These are phyloP conservation scores for Tardiomyces blankii DNA, from an alignment of 1,139 yeast species.

Conservation along the genomic window DNA sequence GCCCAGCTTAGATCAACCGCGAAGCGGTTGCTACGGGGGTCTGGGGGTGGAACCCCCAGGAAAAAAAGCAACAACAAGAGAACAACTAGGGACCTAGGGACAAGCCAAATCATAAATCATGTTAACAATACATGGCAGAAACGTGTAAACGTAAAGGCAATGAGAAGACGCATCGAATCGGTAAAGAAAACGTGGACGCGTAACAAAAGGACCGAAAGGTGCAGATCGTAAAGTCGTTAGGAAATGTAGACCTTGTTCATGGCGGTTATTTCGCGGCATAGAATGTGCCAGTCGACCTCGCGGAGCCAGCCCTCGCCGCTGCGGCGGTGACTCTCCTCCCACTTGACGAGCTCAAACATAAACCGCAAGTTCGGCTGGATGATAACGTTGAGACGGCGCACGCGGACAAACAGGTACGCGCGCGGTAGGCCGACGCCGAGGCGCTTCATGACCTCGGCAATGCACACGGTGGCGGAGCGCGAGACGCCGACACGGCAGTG, in stretches of 20 bases:
- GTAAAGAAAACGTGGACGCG: background rate
- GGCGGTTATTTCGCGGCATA: slow-evolving; percentile 73
- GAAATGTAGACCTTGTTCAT: slow-evolving; percentile 54
- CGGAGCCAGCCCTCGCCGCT: slow-evolving; percentile 35
- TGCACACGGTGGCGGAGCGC: slow-evolving; percentile 79
- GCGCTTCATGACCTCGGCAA: slow-evolving; percentile 80
- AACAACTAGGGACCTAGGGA: no score
- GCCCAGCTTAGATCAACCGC: no score
- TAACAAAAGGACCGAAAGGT: background rate
- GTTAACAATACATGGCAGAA: background rate
- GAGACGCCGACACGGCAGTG: slow-evolving; percentile 93
- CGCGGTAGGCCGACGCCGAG: slow-evolving; percentile 52
- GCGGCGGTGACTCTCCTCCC: slow-evolving; percentile 45
- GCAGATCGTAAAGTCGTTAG: slow-evolving; percentile 1
- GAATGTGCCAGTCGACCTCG: slow-evolving; percentile 82
- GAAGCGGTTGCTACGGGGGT: no score
- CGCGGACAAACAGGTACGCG: slow-evolving; percentile 74
- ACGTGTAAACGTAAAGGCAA: slow-evolving; percentile 1
- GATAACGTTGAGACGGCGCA: slow-evolving; percentile 73
- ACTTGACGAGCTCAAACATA: slow-evolving; percentile 73
- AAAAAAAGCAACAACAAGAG: no score
- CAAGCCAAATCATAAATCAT: no score
- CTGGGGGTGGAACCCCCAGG: no score
- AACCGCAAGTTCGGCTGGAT: slow-evolving; percentile 84
- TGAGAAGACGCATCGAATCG: background rate